phyloP scores from a whole-genome alignment of 1,284 basidiomycete genomes.

The Gomphus sp. region DNA sequence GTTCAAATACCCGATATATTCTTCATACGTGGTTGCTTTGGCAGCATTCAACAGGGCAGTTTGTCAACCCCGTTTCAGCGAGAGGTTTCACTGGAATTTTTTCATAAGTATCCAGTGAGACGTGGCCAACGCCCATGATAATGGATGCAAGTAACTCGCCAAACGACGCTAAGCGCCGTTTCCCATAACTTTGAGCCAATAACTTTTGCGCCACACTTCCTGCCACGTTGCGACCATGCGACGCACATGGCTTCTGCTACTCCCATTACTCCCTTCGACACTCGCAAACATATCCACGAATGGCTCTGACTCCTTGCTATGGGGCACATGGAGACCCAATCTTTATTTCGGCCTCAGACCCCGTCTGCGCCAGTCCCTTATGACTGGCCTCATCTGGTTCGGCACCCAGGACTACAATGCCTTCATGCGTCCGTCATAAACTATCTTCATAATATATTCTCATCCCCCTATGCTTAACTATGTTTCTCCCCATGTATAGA shows the following conservation, averaged over 20 bases:
- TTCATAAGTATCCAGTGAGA: no score
- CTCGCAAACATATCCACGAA: slow-evolving; percentile 21
- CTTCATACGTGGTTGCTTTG: no score
- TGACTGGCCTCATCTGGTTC: slow-evolving; percentile 92
- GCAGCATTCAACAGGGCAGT: no score
- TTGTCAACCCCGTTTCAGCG: no score
- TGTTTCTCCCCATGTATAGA: slow-evolving; percentile 30
- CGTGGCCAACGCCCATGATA: no score
- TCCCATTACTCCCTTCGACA: slow-evolving; percentile 13
- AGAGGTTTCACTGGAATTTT: no score
- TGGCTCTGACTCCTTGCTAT: slow-evolving; percentile 61
- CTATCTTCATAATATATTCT: background rate
- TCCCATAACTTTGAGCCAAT: no score
- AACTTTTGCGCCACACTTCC: slow-evolving; percentile 1
- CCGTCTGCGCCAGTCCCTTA: slow-evolving; percentile 73
- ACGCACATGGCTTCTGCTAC: slow-evolving; percentile 16
- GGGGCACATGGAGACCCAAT: slow-evolving; percentile 88
- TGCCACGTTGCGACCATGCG: slow-evolving; percentile 7
- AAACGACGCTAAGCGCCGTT: background rate
- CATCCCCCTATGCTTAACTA: slow-evolving; percentile 1
- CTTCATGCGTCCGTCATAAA: slow-evolving; percentile 42
- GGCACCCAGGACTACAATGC: slow-evolving; percentile 75
- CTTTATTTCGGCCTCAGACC: slow-evolving; percentile 90
- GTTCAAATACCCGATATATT: no score
- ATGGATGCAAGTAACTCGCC: no score